Base-by-base conservation (phyloP, 805 yeast genomes). In the Myxozyma kluyveri region DNA sequence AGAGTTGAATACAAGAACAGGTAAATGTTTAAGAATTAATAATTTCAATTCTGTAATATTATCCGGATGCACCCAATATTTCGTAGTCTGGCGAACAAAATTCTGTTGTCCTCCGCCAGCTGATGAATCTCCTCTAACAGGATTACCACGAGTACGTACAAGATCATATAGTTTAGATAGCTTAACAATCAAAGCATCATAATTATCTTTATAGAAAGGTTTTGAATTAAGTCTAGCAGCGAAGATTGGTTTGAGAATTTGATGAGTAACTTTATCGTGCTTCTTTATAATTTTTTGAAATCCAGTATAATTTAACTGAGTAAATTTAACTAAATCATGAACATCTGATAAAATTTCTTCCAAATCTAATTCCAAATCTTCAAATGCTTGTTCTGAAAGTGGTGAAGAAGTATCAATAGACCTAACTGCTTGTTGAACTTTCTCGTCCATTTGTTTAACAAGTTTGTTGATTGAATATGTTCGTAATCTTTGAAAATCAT, bases 61-160 rank as follows among this genome's bases (percentile, higher is more conserved):
- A 70, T 93, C 98, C 2, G 97, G 96, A 66, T 93, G 99, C 29
- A 93, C 98, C 99, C 99, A 93, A 72, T 93, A 93, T 68, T 93
- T 93, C 5, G 99, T 93, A 19, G 99, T 93, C 72, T 93, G 99
- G 71, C 99, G 85, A 42, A 93, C 98, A 65, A 93, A 93, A 73
- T 93, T 93, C 70, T 93, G 99, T 76, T 90, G 97, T 39, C 85
- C 78, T 40, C 99, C 99, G 65, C 99, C 99, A n/a, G 99, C 97
- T 3, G 97, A 69, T 3, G 96, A 83, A 71, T 93, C 99, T 59
- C 98, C 98, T 64, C 81, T 79, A 36, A 88, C 87, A 12, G 99
- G 98, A 66, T 88, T 86, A 63, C 99, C 99, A 62, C 96, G 80
- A 0, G 98, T 93, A 69, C 98, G 82, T 26, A 93, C 97, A 56